Evolutionary conservation across 1,284 basidiomycete genomes (phyloP), one percentile per base, ranked within the genome.

Genomic region (Ustilago vetiveriae): DNA sequence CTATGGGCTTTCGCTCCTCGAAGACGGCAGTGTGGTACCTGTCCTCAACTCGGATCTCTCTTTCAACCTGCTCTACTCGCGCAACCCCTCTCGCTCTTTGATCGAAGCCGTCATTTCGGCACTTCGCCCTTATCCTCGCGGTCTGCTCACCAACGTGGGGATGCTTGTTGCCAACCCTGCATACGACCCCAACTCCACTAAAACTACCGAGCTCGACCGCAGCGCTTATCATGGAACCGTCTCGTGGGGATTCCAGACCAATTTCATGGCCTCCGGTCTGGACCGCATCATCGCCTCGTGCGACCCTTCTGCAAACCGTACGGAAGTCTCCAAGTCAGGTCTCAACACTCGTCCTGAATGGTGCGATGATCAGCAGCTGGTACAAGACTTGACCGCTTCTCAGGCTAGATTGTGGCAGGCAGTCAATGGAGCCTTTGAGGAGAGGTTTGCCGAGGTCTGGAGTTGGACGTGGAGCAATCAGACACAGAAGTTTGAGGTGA

Each of bases 161-260:
- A 84, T 85, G 84, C 80, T 85, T 4, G 82, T 84, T 17, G 81
- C 85, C 26, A 85, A 85, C 69, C 82, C 84, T 0, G 84, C 84
- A 0, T 84, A 84, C 69, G 83, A 83, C 51, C 69, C 79, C 26
- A 84, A 84, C 54, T 74, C 69, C 1, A 83, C 82, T 8, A 76
- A 82, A 30, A 82, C 82, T 41, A 70, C 82, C 26, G 78, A 82
- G 3, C 82, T 85, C 46, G 76, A 81, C 50, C 82, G 84, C 38
- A 76, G 78, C 6, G 80, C 82, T n/a, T 85, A 85, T 69, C 85
- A 85, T 65, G 84, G 84, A 11, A 84, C 84, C 24, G 84, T 85
- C 17, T 77, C 83, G 9, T 85, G 84, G 82, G 82, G 82, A 3
- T 85, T 83, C 81, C 84, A 84, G 74, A 83, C 84, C 75, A 83